Conservation (phyloP, 345 rosid genomes). For the Corchorus capsularis region DNA sequence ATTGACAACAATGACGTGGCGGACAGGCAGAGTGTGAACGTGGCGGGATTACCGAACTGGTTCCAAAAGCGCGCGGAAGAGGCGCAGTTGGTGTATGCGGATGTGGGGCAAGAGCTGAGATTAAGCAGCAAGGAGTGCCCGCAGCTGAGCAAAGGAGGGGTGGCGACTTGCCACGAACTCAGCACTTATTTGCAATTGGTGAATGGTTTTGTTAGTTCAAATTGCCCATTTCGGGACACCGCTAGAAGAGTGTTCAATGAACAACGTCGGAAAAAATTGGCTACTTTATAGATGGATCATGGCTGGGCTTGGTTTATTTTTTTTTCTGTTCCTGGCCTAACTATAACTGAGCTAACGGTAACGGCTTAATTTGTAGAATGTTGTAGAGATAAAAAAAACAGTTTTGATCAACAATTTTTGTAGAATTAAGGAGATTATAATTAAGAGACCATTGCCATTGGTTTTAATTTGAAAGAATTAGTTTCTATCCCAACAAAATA, state of each 20-base stretch:
- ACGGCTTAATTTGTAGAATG: too few species aligned
- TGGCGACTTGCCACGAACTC: slow-evolving; percentile 63
- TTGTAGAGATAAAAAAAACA: too few species aligned
- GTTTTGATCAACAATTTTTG: not conserved
- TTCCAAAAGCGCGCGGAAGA: slow-evolving; percentile 40
- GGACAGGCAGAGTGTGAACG: not conserved
- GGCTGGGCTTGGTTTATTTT: not conserved
- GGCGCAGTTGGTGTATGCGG: slow-evolving; percentile 54
- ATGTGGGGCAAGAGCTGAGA: slow-evolving; percentile 56
- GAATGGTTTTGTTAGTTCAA: slow-evolving; percentile 48
- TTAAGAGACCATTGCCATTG: not conserved
- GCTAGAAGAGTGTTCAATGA: slow-evolving; percentile 23
- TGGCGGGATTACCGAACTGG: slow-evolving; percentile 43
- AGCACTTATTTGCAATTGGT: slow-evolving; percentile 55
- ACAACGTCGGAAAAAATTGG: slow-evolving; percentile 6
- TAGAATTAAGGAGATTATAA: not conserved
- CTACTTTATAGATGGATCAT: not conserved
- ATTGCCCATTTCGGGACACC: slow-evolving; percentile 47
- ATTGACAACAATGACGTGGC: slow-evolving; percentile 30
- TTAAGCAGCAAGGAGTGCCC: slow-evolving; percentile 53
- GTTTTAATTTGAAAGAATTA: too few species aligned
- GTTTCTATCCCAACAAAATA: too few species aligned
- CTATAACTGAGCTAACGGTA: too few species aligned
- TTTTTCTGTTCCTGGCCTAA: not conserved
- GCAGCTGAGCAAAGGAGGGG: slow-evolving; percentile 25